Conservation (phyloP, 2,329 filamentous ascomycete species). For the Pseudocercospora pini-densiflorae region DNA sequence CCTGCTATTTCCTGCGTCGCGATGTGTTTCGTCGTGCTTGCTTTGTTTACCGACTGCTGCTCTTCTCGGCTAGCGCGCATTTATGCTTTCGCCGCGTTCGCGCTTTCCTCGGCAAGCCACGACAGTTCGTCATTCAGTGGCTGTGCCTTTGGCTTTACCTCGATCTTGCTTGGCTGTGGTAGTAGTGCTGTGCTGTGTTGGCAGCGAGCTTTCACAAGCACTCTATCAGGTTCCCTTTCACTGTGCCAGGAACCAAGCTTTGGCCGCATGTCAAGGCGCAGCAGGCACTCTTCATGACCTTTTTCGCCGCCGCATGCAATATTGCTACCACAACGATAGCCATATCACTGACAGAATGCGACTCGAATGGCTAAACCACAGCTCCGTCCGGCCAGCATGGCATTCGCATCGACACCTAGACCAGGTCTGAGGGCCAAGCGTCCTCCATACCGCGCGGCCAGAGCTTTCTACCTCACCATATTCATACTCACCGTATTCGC, state of each 20-base stretch:
- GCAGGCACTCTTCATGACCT: neutral
- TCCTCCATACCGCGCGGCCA: constrained; percentile 45
- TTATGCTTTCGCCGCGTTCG: neutral
- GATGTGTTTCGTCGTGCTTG: neutral
- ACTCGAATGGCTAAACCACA: constrained; percentile 15
- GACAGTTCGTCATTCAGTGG: neutral
- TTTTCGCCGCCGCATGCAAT: neutral
- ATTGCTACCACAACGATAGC: neutral
- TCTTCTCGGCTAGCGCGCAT: neutral
- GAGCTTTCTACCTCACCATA: constrained; percentile 54
- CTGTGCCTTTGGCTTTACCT: neutral
- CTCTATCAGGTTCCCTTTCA: neutral
- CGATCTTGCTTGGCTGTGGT: neutral
- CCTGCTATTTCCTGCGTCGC: neutral
- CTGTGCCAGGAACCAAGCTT: neutral
- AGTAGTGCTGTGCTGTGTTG: no score
- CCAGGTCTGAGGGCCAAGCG: constrained; percentile 9
- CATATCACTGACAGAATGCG: constrained; percentile 3
- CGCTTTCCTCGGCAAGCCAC: neutral
- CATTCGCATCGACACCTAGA: neutral
- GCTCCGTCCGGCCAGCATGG: constrained; percentile 12
- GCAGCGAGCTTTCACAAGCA: neutral
- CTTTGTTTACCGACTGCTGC: neutral
- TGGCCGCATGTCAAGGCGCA: constrained; percentile 1
- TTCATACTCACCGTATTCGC: constrained; percentile 38